Evolutionary conservation across 2,329 filamentous ascomycete genomes (phyloP), one percentile per base, ranked within the genome.

Genomic region (Dactylellina parvicollis): DNA sequence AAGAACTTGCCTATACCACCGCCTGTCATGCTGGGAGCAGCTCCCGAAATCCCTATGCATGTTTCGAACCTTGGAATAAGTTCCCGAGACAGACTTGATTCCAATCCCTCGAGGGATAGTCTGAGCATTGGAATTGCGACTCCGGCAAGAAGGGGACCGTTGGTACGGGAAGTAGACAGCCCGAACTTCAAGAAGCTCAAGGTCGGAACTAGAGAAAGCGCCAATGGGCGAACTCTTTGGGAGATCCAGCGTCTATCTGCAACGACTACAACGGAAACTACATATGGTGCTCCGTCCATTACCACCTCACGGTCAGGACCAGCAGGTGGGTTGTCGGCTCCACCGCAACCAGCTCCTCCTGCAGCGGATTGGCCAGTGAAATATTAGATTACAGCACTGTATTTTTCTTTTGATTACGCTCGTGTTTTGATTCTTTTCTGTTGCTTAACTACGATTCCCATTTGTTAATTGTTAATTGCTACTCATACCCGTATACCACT

Each of bases 191-290:
- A 66, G 30, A 73, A 74, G 24, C 47, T 77, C 34, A 75, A 72
- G 50, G 64, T 77, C 9, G 76, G 66, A 24, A 71, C 74, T 46
- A 72, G 73, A 36, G 73, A 73, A 20, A 75, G 74, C 16, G 61
- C 73, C 9, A 76, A 77, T 64, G 76, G 76, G 10, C 60, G 75
- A 24, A 74, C 70, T 4, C 46, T 74, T 22, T 77, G 76, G 76
- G 71, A 76, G 59, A 74, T 76, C 32, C 71, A 38, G 22, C 61
- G 30, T 36, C 44, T 64, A 49, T 69, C 44, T 10, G 30, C 54
- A 28, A 46, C 54, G 16, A 32, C 54, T 24, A 36, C 54, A 14
- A 62, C 55, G 20, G 60, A 74, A 12, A 56, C 52, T 10, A 32
- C 55, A 16, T 61, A 54, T 14, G 28, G 18, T 47, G 24, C 30